Percentiles rank a stretch among this genome's conserved stretches.
Conservation (phyloP, 2,329 filamentous ascomycete genomes). For the Aureobasidium sp. region DNA sequence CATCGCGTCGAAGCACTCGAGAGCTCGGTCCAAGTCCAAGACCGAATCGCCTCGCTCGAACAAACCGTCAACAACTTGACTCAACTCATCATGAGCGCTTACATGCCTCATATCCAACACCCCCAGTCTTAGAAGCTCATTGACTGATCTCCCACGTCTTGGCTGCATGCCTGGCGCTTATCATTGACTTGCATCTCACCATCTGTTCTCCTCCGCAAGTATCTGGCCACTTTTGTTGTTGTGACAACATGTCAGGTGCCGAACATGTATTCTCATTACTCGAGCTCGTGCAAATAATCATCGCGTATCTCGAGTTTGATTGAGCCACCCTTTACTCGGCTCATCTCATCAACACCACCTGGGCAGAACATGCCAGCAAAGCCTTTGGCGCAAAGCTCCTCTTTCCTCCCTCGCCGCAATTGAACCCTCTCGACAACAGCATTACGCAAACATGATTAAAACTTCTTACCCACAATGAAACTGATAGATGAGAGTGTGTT, state of each 20-base stretch:
- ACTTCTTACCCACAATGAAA: neutral
- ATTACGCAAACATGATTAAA: neutral
- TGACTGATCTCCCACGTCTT: too few species aligned
- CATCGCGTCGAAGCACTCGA: conserved; percentile 10
- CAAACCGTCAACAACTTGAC: conserved; percentile 20
- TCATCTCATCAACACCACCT: neutral
- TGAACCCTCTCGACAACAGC: neutral
- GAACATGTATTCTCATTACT: neutral
- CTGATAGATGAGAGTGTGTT: neutral
- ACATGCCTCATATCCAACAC: conserved; percentile 19
- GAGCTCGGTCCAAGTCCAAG: conserved; percentile 9
- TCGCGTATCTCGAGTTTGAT: neutral
- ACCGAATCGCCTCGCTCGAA: conserved; percentile 15
- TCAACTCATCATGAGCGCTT: conserved; percentile 19
- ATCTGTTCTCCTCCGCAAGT: too few species aligned
- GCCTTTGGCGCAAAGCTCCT: neutral
- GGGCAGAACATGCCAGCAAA: neutral
- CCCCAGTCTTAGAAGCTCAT: too few species aligned
- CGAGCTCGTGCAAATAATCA: neutral
- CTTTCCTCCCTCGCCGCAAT: neutral
- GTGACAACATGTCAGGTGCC: neutral
- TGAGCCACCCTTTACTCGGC: neutral
- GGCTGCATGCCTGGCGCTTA: too few species aligned
- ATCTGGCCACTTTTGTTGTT: too few species aligned
- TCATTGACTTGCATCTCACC: too few species aligned